Evolutionary conservation across 768 basidiomycete genomes (phyloP).

Genomic region (Mycena venus): DNA sequence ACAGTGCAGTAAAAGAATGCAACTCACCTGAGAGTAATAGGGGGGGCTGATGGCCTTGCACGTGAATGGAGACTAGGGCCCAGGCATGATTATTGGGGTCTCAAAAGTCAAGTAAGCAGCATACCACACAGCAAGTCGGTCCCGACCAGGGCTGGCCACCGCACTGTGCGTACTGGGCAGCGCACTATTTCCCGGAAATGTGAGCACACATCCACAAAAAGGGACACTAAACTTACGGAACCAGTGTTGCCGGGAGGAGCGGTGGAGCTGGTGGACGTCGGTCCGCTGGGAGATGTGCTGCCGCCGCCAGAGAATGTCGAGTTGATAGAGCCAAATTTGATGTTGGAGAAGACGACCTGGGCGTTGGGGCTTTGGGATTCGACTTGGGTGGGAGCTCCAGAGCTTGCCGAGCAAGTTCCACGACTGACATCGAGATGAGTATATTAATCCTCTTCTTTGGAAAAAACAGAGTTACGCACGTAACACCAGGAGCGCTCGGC

Average conservation of each 20-base stretch:
- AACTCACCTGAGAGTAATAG: neutral
- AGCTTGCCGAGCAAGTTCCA: slow-evolving; percentile 6
- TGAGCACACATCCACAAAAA: neutral
- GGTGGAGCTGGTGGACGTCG: neutral
- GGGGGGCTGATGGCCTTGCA: neutral
- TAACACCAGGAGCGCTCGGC: slow-evolving; percentile 19
- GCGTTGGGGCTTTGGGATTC: slow-evolving; percentile 9
- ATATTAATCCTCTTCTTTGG: neutral
- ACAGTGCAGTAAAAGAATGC: neutral
- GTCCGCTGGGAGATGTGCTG: neutral
- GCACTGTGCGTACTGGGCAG: neutral
- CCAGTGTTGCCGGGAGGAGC: neutral
- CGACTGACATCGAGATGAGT: slow-evolving; percentile 25
- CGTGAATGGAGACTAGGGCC: neutral
- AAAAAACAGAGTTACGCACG: slow-evolving; percentile 16
- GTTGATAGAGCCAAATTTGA: slow-evolving; percentile 18
- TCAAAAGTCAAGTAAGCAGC: neutral
- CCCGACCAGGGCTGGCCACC: neutral
- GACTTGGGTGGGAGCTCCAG: slow-evolving; percentile 5
- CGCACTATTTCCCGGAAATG: neutral
- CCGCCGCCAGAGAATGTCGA: slow-evolving; percentile 17
- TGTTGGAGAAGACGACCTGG: slow-evolving; percentile 25
- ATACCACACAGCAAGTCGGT: neutral
- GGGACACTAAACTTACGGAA: neutral
- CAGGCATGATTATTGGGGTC: neutral